Percentiles rank a stretch among this genome's conserved stretches.
phyloP scores from a whole-genome alignment of 768 basidiomycete species.

The Leccinum imitatum region DNA sequence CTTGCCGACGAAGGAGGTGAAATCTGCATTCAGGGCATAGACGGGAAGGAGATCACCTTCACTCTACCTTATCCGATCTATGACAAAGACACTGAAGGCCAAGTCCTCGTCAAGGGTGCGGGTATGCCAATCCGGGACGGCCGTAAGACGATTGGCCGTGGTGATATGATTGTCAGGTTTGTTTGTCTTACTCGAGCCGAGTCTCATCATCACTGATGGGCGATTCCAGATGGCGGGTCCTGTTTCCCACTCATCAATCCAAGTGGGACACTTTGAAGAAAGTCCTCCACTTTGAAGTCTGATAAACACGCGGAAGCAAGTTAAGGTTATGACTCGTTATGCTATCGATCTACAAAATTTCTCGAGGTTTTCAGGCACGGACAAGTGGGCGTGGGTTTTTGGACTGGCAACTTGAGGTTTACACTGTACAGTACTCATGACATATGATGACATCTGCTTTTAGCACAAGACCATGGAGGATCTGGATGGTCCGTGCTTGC shows the following conservation, averaged over 20 bases:
- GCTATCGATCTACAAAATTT: constrained; percentile 15
- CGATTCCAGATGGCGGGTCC: constrained; percentile 30
- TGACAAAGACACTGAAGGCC: constrained; percentile 49
- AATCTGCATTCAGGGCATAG: constrained; percentile 54
- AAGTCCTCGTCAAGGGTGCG: constrained; percentile 51
- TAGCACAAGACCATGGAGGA: background rate
- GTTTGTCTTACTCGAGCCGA: constrained; percentile 4
- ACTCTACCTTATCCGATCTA: constrained; percentile 52
- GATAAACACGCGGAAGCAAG: constrained; percentile 12
- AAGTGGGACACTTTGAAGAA: constrained; percentile 34
- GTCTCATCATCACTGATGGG: constrained; percentile 5
- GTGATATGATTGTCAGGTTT: constrained; percentile 64
- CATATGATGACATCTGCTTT: constrained; percentile 13
- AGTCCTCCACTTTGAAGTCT: constrained; percentile 27
- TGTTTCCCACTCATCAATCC: constrained; percentile 31
- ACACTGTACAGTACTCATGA: constrained; percentile 32
- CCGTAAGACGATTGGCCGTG: constrained; percentile 52
- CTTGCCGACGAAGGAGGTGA: constrained; percentile 47
- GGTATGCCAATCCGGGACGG: constrained; percentile 70
- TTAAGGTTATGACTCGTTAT: constrained; percentile 19
- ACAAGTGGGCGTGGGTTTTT: constrained; percentile 12
- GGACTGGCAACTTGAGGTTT: constrained; percentile 8
- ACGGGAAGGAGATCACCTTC: constrained; percentile 53
- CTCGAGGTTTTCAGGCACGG: constrained; percentile 18
- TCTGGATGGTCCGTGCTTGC: background rate